Conservation (phyloP, 345 rosid species). For the Anastatica hierochuntica region DNA sequence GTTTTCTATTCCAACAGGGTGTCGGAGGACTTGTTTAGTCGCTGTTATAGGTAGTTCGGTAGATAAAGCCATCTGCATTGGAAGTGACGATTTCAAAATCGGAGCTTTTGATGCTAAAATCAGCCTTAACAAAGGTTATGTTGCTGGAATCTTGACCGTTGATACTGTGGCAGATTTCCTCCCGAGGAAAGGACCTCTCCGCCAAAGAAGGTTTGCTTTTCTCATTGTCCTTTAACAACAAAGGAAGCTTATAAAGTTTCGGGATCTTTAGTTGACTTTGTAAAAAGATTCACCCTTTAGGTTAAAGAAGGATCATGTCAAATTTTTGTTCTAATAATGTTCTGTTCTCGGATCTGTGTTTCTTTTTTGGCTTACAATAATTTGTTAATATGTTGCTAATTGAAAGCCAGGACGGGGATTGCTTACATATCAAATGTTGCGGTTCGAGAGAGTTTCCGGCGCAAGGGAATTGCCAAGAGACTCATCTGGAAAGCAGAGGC, state of each 20-base stretch:
- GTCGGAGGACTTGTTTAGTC: constrained; percentile 68
- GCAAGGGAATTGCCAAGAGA: constrained; percentile 79
- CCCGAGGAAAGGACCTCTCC: constrained; percentile 73
- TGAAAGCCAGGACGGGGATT: constrained; percentile 59
- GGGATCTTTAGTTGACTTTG: neutral
- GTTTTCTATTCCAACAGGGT: constrained; percentile 56
- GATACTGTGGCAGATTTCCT: constrained; percentile 86
- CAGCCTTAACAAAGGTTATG: constrained; percentile 57
- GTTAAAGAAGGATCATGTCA: too few relatives aligned
- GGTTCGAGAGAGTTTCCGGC: constrained; percentile 59
- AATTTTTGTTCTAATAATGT: too few relatives aligned
- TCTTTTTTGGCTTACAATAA: neutral
- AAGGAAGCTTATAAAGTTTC: neutral
- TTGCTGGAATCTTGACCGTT: constrained; percentile 82
- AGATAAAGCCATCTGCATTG: constrained; percentile 40
- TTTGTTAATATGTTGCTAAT: neutral
- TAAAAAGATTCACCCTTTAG: too few relatives aligned
- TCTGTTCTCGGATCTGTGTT: neutral
- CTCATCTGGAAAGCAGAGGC: constrained; percentile 80
- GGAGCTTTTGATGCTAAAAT: constrained; percentile 63
- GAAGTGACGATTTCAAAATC: constrained; percentile 58
- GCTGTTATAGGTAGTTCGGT: constrained; percentile 62
- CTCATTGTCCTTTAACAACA: neutral
- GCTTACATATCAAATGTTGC: constrained; percentile 93
- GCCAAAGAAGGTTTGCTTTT: constrained; percentile 54